Base-by-base conservation (phyloP, 768 basidiomycete genomes). In the Leccinellum albellum region DNA sequence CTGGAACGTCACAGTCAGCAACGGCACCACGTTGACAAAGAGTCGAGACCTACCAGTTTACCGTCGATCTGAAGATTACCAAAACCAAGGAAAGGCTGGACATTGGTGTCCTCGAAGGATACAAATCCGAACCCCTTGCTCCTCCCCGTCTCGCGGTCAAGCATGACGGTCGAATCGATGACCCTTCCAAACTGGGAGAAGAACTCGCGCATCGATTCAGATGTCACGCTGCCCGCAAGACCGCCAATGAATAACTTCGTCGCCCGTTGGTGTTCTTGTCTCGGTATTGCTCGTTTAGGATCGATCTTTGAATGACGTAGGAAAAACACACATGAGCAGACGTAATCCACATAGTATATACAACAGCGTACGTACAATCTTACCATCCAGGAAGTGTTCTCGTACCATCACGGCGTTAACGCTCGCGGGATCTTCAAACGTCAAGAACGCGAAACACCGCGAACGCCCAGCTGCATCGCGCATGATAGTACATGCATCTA, bases 101-200 rank as follows among this genome's bases (percentile, higher is more conserved):
- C 91, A 62, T 89, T 85, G n/a, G 87, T 88, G 59, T 92, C 89
- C 69, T 94, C 89, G 67, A 98, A 96, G 0, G 94, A 96, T 12
- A 98, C 92, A 69, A 99, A 99, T 0, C 95, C 97, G 62, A 99
- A 99, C 13, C 97, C 97, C 72, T 98, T 97, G 75, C 91, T 94
- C 50, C 94, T 76, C 24, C 91, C 89, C 4, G 94, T 94, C 73
- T 98, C 94, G 45, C 94, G 88, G 74, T 99, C 97, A 64, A 97
- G 81, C 97, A 98, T 99, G 63, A 99, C 94, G 1, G 96, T 98
- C 46, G 96, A 94, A 71, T 99, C 96, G 66, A 97, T 89, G 61
- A 99, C 94, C 63, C 87, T 88, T 59, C 97, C 97, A 64, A 90
- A 98, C 70, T 95, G 89, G 44, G 87, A 86, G 75, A 98, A 96